Evolutionary conservation across 2,329 filamentous ascomycete species (phyloP), one percentile per base, ranked within the genome.

Genomic region (Arthrinium puccinioides): DNA sequence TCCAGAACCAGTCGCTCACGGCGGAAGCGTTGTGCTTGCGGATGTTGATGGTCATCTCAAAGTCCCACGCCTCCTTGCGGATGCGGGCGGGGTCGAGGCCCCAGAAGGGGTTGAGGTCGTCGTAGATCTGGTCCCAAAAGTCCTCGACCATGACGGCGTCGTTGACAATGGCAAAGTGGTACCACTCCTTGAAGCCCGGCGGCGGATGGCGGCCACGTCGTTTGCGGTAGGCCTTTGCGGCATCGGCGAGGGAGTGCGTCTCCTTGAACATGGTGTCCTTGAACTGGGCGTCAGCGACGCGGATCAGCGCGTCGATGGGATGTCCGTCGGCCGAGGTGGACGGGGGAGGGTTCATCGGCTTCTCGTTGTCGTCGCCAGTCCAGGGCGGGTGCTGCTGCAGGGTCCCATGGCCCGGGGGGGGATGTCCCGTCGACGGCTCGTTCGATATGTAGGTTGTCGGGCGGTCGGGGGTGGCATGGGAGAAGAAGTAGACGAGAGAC

Each of bases 31-130:
- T 67, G 26, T 70, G 65, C 40, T 72, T 61, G 33, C 76, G 68
- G 28, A 81, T 55, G 32, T 67, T 70, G 51, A 81, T 79, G n/a
- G 66, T 69, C 75, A 79, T 79, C 46, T 79, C 75, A 37, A 67
- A 78, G 30, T 69, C 65, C 44, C 56, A 58, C 0, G 75, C 68
- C 42, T 77, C 71, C 45, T 66, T 67, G 39, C 71, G 72, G 29
- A 77, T 66, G 18, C 56, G 39, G 6, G 55, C 54, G 3, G 73
- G 58, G 9, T 70, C 60, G 9, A 75, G 49, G 9, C 67, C 73
- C 73, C 73, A 77, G 47, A 76, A 75, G 2, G 73, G 72, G 16
- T 57, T 54, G 11, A 70, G 50, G 46, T 74, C 70, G 45, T 72
- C 64, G 49, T 72, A 67, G 35, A 74, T 71, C 48, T 70, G 70